Evolutionary conservation across 805 yeast genomes (phyloP).

Genomic region (Candida hispaniensis): DNA sequence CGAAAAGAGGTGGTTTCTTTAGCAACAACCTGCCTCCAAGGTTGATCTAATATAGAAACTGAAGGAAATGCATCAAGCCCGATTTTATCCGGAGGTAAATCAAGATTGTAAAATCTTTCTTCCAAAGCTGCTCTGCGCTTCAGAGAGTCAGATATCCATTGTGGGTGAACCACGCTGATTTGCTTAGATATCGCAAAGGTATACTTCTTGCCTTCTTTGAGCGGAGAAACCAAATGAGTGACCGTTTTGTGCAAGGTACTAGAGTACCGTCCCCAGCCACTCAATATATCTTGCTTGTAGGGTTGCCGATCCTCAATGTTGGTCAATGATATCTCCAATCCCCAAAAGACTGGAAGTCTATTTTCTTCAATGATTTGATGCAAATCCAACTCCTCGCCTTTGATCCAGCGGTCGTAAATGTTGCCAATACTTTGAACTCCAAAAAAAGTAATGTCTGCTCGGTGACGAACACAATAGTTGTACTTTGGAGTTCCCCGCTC

Average conservation of each 20-base stretch:
- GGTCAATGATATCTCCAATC: conserved; percentile 1
- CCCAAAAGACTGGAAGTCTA: conserved; percentile 6
- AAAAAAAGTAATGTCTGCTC: conserved; percentile 47
- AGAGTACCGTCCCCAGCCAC: no score
- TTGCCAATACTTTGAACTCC: conserved; percentile 36
- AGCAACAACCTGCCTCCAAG: no score
- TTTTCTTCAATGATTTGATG: conserved; percentile 3
- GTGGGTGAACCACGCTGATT: conserved; percentile 34
- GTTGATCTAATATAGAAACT: no score
- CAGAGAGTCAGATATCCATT: conserved; percentile 37
- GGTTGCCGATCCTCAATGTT: conserved; percentile 20
- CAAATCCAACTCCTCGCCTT: conserved; percentile 35
- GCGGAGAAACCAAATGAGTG: conserved; percentile 27
- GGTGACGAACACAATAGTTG: conserved; percentile 35
- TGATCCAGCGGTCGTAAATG: conserved; percentile 42
- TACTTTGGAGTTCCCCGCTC: conserved; percentile 43
- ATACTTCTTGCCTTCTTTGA: conserved; percentile 28
- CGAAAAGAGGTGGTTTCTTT: no score
- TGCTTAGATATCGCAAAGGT: conserved; percentile 32
- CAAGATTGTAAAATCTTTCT: conserved; percentile 30
- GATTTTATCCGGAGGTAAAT: no score
- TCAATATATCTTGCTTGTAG: no score
- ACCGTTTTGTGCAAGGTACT: conserved; percentile 23
- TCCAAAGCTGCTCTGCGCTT: conserved; percentile 34
- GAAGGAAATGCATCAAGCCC: no score